Conservation (phyloP, 306 rosid genomes). For the Dryas alaskensis region DNA sequence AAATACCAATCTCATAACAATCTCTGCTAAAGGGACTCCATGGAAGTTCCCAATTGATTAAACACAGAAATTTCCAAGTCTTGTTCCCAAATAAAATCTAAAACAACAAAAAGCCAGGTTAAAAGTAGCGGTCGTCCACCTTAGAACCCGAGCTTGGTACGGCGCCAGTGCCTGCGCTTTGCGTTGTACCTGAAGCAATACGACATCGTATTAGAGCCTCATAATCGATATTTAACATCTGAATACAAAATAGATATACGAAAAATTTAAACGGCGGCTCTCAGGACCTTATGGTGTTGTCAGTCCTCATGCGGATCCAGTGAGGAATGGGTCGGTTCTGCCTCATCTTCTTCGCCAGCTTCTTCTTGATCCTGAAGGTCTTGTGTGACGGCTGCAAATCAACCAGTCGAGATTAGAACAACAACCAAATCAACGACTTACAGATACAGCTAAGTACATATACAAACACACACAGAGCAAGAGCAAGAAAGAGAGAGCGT, state of each 20-base stretch:
- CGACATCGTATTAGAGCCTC: background rate
- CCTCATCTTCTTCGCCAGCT: constrained; percentile 94
- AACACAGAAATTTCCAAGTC: constrained; percentile 21
- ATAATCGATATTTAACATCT: background rate
- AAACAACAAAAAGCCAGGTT: background rate
- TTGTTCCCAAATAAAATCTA: background rate
- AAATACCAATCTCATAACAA: constrained; percentile 7
- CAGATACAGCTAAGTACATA: background rate
- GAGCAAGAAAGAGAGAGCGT: too few relatives aligned
- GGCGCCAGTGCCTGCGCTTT: constrained; percentile 95
- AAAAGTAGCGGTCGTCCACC: constrained; percentile 30
- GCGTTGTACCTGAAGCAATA: constrained; percentile 58
- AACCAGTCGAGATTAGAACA: background rate
- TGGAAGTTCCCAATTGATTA: constrained; percentile 9
- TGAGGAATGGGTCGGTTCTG: constrained; percentile 87
- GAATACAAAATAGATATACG: background rate
- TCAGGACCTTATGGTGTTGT: constrained; percentile 66
- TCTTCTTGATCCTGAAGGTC: constrained; percentile 86
- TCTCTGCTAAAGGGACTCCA: constrained; percentile 13
- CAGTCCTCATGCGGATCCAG: constrained; percentile 85
- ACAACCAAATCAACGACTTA: background rate
- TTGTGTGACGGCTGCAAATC: constrained; percentile 74
- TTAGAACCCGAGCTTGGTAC: constrained; percentile 81
- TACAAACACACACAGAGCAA: background rate
- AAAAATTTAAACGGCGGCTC: background rate